These are phyloP conservation scores for Nitzschia sp. DNA, from an alignment of 108 stramenopile species.

Conservation along the genomic window DNA sequence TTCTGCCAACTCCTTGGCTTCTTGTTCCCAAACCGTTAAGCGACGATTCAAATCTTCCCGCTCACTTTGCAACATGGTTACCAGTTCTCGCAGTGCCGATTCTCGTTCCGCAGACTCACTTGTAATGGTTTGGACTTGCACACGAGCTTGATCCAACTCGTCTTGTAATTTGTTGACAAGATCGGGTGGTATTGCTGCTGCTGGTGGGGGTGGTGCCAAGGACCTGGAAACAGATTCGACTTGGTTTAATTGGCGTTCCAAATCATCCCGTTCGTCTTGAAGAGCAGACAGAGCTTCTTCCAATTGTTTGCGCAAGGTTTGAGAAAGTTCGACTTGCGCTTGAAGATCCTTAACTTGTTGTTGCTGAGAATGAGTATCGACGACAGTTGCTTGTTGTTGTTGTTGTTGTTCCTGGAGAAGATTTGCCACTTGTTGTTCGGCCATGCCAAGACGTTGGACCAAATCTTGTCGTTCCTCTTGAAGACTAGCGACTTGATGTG, in stretches of 20 bases:
- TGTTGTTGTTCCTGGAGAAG: too few species aligned
- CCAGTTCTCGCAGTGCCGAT: background rate
- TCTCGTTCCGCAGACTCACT: background rate
- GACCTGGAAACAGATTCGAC: too few species aligned
- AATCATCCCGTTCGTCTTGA: background rate
- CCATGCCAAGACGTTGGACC: background rate
- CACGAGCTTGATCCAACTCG: background rate
- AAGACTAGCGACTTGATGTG: background rate
- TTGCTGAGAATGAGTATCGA: background rate
- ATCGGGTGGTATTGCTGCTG: too few species aligned
- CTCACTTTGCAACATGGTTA: background rate
- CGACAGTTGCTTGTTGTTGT: background rate
- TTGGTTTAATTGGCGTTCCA: background rate
- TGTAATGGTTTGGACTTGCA: background rate
- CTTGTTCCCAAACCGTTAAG: background rate
- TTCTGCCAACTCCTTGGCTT: background rate
- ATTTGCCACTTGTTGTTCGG: background rate
- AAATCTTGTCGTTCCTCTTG: background rate
- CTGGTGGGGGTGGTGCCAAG: too few species aligned
- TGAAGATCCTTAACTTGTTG: background rate
- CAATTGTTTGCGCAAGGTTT: background rate
- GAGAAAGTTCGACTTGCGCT: background rate
- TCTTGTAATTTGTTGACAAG: background rate
- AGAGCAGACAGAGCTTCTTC: background rate
- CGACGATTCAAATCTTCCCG: background rate